Base-by-base conservation (phyloP, 1,284 basidiomycete species). In the Puccinia brachypodii region DNA sequence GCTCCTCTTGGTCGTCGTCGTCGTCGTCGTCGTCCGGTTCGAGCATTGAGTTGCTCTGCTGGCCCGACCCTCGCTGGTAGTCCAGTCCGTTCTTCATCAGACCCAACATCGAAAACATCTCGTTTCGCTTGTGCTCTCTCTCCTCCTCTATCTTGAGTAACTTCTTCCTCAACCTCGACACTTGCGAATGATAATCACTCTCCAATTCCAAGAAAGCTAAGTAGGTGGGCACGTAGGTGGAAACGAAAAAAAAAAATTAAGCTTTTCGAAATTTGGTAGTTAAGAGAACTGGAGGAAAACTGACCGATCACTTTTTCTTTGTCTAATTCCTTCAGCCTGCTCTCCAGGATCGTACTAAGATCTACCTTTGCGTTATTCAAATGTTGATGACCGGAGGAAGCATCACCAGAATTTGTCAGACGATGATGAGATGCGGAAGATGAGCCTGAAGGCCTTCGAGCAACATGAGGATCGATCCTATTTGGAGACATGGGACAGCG, bases 141-240 rank as follows among this genome's bases (percentile, higher is more conserved):
- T 80, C 77, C n/a, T 80, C 77, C n/a, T 72, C 77, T 9, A 80
- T n/a, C 56, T 64, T 28, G 3, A 60, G 1, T 16, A 80, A 44
- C 58, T 72, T 58, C 14, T 47, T 72, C 68, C 66, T 58, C 19
- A 80, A n/a, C 42, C 40, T 44, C 4, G 14, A 36, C 1, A 72
- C 42, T 47, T 47, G 9, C 19, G 56, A 42, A 72, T 72, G 50
- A 42, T 80, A 80, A 72, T 50, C 42, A n/a, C 50, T 69, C 33
- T 80, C 77, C 14, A 80, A 60, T 44, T 72, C 77, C 13, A 80
- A 22, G 40, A 80, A 72, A 44, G 68, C 77, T 72, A 28, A 28
- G 7, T 13, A n/a, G n/a, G n/a, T n/a, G n/a, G n/a, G n/a, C 8
- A 71, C 2, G n/a, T 7, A 47, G 4, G 42, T 69, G 25, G 4